A percentile compares a stretch with the other conserved stretches of the same genome.
Conservation (phyloP, 1,284 basidiomycete species). For the Ceratobasidium sp. region DNA sequence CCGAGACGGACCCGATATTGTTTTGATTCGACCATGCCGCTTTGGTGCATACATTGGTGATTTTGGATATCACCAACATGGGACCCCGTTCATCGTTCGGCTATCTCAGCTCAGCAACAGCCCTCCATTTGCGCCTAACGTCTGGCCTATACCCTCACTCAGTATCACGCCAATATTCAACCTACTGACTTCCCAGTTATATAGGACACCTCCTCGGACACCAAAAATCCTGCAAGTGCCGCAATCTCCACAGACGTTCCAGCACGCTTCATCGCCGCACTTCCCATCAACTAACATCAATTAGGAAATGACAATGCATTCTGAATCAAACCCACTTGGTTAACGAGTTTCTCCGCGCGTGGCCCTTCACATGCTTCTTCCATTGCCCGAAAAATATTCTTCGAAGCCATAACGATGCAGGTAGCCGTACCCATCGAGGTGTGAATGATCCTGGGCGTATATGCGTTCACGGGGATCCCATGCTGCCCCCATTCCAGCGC, state of each 20-base stretch:
- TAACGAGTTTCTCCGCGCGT: slow-evolving; percentile 8
- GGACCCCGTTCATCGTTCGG: too few relatives aligned
- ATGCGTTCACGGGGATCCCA: slow-evolving; percentile 42
- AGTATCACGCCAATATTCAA: neutral
- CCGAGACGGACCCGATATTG: too few relatives aligned
- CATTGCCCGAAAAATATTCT: neutral
- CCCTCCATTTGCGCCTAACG: slow-evolving; percentile 2
- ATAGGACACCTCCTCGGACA: slow-evolving; percentile 41
- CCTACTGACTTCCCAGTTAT: slow-evolving; percentile 41
- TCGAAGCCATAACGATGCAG: too few relatives aligned
- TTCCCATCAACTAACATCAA: neutral
- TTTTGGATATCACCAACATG: too few relatives aligned
- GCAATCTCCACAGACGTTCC: too few relatives aligned
- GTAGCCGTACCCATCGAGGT: slow-evolving; percentile 35
- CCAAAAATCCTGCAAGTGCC: slow-evolving; percentile 43
- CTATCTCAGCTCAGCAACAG: neutral
- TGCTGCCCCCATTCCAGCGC: too few relatives aligned
- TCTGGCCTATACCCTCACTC: too few relatives aligned
- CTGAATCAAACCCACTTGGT: slow-evolving; percentile 3
- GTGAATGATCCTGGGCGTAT: slow-evolving; percentile 39
- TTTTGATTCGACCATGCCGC: too few relatives aligned
- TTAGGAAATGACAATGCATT: neutral
- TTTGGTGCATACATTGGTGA: too few relatives aligned
- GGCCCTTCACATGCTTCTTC: too few relatives aligned
- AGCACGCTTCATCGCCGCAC: slow-evolving; percentile 27